These are phyloP conservation scores for Dioszegia crocea DNA, from an alignment of 768 basidiomycete species.

Conservation along the genomic window DNA sequence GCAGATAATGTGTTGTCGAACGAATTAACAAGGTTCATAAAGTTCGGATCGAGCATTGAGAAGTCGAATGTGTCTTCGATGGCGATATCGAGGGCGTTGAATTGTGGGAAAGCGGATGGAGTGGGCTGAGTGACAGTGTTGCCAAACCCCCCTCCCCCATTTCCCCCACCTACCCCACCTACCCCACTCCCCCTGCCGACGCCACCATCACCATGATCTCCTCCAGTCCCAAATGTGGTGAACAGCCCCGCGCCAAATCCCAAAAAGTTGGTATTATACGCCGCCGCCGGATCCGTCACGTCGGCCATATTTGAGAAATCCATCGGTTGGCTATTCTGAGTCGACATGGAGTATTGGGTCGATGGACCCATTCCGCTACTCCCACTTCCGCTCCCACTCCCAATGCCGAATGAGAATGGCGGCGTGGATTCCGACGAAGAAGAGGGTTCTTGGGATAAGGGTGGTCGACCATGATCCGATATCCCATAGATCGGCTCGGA, in stretches of 20 bases:
- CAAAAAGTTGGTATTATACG: too few relatives aligned
- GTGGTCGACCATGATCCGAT: too few relatives aligned
- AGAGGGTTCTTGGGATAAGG: too few relatives aligned
- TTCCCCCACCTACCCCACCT: too few relatives aligned
- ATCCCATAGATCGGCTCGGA: too few relatives aligned
- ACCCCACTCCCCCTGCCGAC: too few relatives aligned
- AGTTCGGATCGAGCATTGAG: constrained; percentile 33
- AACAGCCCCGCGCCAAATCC: not conserved
- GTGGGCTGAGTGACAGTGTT: not conserved
- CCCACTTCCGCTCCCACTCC: too few relatives aligned
- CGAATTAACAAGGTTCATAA: constrained; percentile 29
- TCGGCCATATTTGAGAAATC: not conserved
- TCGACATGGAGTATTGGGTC: constrained; percentile 6
- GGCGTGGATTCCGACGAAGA: too few relatives aligned
- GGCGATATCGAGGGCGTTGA: not conserved
- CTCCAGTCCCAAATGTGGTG: not conserved
- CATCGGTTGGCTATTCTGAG: not conserved
- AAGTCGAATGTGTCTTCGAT: constrained; percentile 34
- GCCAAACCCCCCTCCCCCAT: not conserved
- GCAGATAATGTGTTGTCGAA: constrained; percentile 6
- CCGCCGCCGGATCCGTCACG: too few relatives aligned
- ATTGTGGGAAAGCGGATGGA: constrained; percentile 3
- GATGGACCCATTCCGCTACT: not conserved
- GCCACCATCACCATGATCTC: not conserved
- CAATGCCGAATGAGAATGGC: not conserved